Evolutionary conservation across 2,329 filamentous ascomycete genomes (phyloP).

Genomic region (Aspergillus sp.): DNA sequence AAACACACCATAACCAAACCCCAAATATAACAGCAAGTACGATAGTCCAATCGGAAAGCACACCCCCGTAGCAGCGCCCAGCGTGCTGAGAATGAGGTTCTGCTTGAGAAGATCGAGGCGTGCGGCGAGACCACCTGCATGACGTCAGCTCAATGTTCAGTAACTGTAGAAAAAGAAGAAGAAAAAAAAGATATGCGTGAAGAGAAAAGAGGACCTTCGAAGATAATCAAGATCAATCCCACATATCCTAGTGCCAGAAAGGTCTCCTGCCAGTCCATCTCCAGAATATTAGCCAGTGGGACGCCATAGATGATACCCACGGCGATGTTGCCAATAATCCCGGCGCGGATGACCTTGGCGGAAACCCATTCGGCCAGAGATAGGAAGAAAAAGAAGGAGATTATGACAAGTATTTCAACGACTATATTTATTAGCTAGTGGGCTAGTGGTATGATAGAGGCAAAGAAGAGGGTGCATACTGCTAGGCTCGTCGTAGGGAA

Average conservation of each 20-base stretch:
- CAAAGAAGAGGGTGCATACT: slow-evolving; percentile 22
- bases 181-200: not conserved
- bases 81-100: slow-evolving; percentile 37
- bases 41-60: slow-evolving; percentile 41
- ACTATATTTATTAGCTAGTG: slow-evolving; percentile 19
- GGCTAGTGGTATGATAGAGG: not conserved
- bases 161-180: too few relatives aligned
- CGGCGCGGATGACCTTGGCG: slow-evolving; percentile 36
- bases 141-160: slow-evolving; percentile 2
- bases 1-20: slow-evolving; percentile 35
- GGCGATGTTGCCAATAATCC: slow-evolving; percentile 42
- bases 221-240: slow-evolving; percentile 44
- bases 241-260: slow-evolving; percentile 43
- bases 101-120: slow-evolving; percentile 40
- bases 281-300: slow-evolving; percentile 40
- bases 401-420: slow-evolving; percentile 33
- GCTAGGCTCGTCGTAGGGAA: slow-evolving; percentile 34
- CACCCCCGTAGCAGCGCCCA: slow-evolving; percentile 39
- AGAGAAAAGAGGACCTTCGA: slow-evolving; percentile 26
- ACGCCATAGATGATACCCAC: slow-evolving; percentile 42
- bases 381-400: slow-evolving; percentile 41
- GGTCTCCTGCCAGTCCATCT: slow-evolving; percentile 37
- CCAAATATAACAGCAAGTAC: slow-evolving; percentile 37
- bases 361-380: slow-evolving; percentile 37
- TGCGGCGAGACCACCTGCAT: slow-evolving; percentile 38